Evolutionary conservation across 495 filamentous ascomycete species (phyloP).

Genomic region (Neurospora hispaniola): DNA sequence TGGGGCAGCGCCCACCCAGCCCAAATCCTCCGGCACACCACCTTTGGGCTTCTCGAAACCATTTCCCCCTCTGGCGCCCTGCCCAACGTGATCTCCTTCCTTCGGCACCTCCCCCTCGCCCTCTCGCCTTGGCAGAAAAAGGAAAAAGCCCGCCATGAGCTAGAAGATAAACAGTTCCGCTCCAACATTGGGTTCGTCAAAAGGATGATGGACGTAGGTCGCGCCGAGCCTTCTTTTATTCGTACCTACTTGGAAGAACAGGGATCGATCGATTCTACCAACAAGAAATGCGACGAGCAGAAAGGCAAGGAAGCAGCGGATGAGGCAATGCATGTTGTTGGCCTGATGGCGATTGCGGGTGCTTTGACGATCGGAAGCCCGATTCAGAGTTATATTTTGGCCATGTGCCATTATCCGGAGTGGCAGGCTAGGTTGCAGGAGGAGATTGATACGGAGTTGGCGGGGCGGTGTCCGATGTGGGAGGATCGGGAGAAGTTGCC

Average conservation of each 20-base stretch:
- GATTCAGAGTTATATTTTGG: slow-evolving; percentile 46
- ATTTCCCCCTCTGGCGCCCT: slow-evolving; percentile 48
- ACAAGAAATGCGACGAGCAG: too few species aligned
- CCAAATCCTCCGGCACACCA: slow-evolving; percentile 41
- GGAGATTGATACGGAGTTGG: slow-evolving; percentile 43
- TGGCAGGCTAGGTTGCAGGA: slow-evolving; percentile 42
- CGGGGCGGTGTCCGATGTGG: slow-evolving; percentile 37
- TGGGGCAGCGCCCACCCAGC: slow-evolving; percentile 44
- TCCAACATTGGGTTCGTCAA: slow-evolving; percentile 33
- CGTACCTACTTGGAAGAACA: slow-evolving; percentile 32
- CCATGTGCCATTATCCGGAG: slow-evolving; percentile 49
- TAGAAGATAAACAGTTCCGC: slow-evolving; percentile 28
- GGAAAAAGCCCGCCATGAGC: slow-evolving; percentile 28
- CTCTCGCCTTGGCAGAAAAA: slow-evolving; percentile 44
- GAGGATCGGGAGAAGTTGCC: slow-evolving; percentile 36
- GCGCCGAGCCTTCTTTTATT: slow-evolving; percentile 30
- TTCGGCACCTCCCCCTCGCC: slow-evolving; percentile 31
- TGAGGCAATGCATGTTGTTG: slow-evolving; percentile 36
- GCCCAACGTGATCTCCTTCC: slow-evolving; percentile 36
- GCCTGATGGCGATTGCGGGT: slow-evolving; percentile 38
- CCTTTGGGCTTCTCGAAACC: slow-evolving; percentile 46
- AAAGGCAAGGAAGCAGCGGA: slow-evolving; percentile 16
- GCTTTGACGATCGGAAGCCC: slow-evolving; percentile 39
- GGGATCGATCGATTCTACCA: not conserved
- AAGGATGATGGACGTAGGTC: slow-evolving; percentile 13